Base-by-base conservation (phyloP, 805 yeast genomes). In the Teunomyces barrocoloradensis region DNA sequence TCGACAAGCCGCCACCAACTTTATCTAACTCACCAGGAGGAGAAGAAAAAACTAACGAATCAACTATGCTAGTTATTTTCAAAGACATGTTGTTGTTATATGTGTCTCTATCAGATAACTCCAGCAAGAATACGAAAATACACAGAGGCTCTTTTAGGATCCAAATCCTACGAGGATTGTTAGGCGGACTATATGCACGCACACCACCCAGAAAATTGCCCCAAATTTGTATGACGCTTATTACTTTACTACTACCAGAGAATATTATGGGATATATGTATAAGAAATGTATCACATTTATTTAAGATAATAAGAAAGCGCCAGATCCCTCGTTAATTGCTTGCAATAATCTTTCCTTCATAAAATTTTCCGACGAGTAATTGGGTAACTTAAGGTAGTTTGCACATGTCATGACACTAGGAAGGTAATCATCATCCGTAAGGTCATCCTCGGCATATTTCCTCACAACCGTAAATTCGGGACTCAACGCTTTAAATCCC, bases 361-460 rank as follows among this genome's bases (percentile, higher is more conserved):
- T 76, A 1, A 87, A 65, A 13, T 74, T 82, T 49, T 75, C 77
- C 30, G 78, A 69, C 3, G 89, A 77, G 61, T 92, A 94, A 52
- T 86, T 80, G 4, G 99, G 98, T 17, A 94, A 69, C 63, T 92
- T 92, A 54, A 92, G 74, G 61, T 92, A 94, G 62, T 92, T 92
- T 3, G 96, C 97, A 72, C 99, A 92, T 0, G 99, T 92, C 99
- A 92, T 92, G 2, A 94, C 99, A 67, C 96, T 89, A 1, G 99
- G 98, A 47, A 94, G 73, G 59, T 85, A 90, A 51, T 84, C 89
- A 64, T 92, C 96, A 4, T 87, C 78, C 10, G 69, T 65, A 21
- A 79, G 61, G 0, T 83, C 85, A 41, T 78, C 82, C 44, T 92
- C 98, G n/a, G 85, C 77, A 48, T 78, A 83, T 60, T 89, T 90